Conservation (phyloP, 768 basidiomycete species). For the Boletus barrowsii region DNA sequence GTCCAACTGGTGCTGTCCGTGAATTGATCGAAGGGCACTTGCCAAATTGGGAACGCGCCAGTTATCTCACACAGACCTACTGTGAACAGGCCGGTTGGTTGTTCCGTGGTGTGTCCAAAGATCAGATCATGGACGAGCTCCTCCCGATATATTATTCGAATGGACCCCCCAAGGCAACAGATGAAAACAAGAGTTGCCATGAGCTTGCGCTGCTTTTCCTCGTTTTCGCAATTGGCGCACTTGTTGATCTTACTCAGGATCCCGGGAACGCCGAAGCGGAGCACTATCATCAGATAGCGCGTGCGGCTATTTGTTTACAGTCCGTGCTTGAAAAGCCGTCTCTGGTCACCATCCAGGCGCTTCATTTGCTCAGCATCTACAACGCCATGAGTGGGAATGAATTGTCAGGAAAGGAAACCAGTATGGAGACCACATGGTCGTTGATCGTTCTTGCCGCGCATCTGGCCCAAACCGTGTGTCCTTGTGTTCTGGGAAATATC, state of each 20-base stretch:
- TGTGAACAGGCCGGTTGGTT: slow-evolving; percentile 50
- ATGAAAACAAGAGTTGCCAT: slow-evolving; percentile 44
- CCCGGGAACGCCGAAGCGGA: slow-evolving; percentile 44
- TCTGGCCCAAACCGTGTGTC: slow-evolving; percentile 60
- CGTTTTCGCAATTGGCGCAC: slow-evolving; percentile 52
- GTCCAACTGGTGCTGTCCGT: slow-evolving; percentile 43
- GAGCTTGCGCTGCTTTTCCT: slow-evolving; percentile 48
- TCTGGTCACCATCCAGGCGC: slow-evolving; percentile 63
- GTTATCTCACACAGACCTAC: slow-evolving; percentile 43
- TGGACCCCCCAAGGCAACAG: slow-evolving; percentile 17
- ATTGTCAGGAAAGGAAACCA: slow-evolving; percentile 52
- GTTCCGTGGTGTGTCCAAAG: slow-evolving; percentile 45
- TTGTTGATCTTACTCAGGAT: slow-evolving; percentile 36
- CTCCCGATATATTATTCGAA: slow-evolving; percentile 40
- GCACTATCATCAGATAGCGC: slow-evolving; percentile 63
- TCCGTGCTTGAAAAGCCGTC: slow-evolving; percentile 71
- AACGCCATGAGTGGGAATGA: slow-evolving; percentile 69
- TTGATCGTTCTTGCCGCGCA: slow-evolving; percentile 63
- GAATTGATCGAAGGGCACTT: slow-evolving; percentile 52
- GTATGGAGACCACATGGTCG: slow-evolving; percentile 72
- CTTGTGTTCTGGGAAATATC: neutral
- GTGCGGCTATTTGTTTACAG: slow-evolving; percentile 63
- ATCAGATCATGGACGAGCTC: slow-evolving; percentile 45
- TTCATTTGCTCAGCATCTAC: slow-evolving; percentile 68
- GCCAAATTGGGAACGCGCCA: slow-evolving; percentile 50